Evolutionary conservation across 768 basidiomycete species (phyloP), one percentile per base, ranked within the genome.

Genomic region (Austroboletus eburneus): DNA sequence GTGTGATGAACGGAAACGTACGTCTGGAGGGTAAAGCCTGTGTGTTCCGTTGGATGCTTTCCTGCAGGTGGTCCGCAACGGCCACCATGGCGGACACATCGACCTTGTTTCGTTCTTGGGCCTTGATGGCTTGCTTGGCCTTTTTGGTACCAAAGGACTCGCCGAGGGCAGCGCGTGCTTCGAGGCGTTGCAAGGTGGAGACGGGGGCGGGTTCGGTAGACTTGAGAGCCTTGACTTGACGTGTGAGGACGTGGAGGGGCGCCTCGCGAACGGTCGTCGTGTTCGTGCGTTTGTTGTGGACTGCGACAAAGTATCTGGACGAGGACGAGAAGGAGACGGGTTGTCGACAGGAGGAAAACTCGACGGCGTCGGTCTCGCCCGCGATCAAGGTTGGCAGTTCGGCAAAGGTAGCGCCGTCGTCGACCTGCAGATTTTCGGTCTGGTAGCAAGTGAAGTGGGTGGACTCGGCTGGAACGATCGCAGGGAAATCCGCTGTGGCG

Each of bases 91-190:
- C 91, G 48, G 75, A 72, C 17, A 88, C 81, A 69, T 96, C 92
- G 30, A 99, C 83, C 63, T 83, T 83, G 69, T 94, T 95, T 53
- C 95, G 79, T 67, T 94, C 92, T 43, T 78, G 79, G 4, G 91
- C 87, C 43, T 79, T 79, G 59, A 97, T 93, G 23, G 81, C 83
- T 9, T 81, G 79, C 65, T 91, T 87, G 37, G 92, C 91, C 63
- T 96, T 98, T 70, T 92, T 90, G 21, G 93, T 95, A 18, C 95
- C 95, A 54, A 99, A 99, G 1, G 87, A 80, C 64, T 92, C 85
- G 25, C 95, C 93, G 2, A 99, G 78, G n/a, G 79, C 74, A 45
- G 79, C 87, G 34, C 84, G 77, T 14, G 84, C 85, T 42, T 83
- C 75, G 33, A 76, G 69, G 48, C 82, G 77, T 39, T 72, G 55